These are phyloP conservation scores for Neoboletus magnificus DNA, from an alignment of 768 basidiomycete species.

Conservation along the genomic window DNA sequence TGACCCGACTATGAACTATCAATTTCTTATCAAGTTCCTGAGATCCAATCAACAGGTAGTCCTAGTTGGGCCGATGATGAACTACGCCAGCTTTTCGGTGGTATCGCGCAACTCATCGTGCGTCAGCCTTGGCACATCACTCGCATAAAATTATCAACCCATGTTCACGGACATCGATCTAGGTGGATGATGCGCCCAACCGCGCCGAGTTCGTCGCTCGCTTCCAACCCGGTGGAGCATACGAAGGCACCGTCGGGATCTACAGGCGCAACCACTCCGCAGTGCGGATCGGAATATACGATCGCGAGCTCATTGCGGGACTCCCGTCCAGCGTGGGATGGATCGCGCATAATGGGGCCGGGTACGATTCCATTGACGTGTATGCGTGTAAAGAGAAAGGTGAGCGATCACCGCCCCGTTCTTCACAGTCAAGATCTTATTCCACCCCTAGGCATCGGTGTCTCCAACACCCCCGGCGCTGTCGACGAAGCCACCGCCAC, in stretches of 20 bases:
- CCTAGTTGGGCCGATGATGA: conserved; percentile 80
- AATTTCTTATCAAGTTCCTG: neutral
- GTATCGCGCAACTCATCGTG: conserved; percentile 74
- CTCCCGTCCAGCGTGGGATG: conserved; percentile 67
- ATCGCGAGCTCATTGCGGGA: conserved; percentile 50
- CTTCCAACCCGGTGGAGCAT: conserved; percentile 43
- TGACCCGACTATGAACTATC: neutral
- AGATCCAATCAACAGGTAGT: conserved; percentile 39
- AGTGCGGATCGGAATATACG: conserved; percentile 45
- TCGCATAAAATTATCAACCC: neutral
- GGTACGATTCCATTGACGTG: conserved; percentile 83
- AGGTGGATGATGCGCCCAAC: conserved; percentile 40
- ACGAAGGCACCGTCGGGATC: conserved; percentile 46
- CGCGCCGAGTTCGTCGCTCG: conserved; percentile 46
- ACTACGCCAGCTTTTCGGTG: conserved; percentile 54
- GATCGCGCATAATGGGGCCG: conserved; percentile 87
- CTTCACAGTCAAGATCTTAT: neutral
- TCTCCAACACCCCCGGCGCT: conserved; percentile 87
- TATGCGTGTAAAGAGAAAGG: conserved; percentile 67
- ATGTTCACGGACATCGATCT: neutral
- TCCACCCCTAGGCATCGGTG: conserved; percentile 43
- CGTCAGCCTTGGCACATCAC: conserved; percentile 26
- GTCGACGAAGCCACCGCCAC: conserved; percentile 92
- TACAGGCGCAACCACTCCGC: conserved; percentile 48
- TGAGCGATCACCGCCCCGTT: conserved; percentile 44